phyloP scores from a whole-genome alignment of 257 asterid genomes.

The Solanum piurae region DNA sequence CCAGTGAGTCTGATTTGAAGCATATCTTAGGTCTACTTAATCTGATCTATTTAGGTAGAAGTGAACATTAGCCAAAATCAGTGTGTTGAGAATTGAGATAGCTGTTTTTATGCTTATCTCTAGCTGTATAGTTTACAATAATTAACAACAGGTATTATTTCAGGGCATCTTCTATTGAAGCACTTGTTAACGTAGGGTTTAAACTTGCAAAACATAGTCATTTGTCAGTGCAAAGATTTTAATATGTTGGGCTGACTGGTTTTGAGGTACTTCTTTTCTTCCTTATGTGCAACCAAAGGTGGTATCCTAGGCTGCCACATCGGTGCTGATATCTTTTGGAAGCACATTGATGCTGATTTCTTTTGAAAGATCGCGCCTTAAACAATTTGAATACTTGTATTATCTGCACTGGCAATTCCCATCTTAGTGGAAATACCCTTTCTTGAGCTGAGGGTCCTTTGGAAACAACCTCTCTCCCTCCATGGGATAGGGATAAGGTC shows the following conservation, averaged over 20 bases:
- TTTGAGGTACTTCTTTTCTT: neutral
- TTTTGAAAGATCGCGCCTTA: neutral
- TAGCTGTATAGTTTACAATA: neutral
- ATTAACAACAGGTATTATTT: neutral
- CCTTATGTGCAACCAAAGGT: neutral
- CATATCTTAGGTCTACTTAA: neutral
- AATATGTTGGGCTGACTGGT: neutral
- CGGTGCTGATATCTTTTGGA: neutral
- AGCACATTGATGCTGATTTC: neutral
- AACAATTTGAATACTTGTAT: neutral
- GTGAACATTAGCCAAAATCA: neutral
- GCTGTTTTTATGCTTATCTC: neutral
- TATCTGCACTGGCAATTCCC: neutral
- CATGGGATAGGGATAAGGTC: neutral
- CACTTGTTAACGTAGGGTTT: neutral
- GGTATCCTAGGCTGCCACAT: neutral
- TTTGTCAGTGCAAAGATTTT: neutral
- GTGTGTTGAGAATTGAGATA: neutral
- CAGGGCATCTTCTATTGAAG: neutral
- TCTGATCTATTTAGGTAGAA: neutral
- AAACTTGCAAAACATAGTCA: neutral
- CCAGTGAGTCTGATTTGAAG: neutral
- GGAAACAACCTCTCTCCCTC: neutral
- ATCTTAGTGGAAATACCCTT: neutral
- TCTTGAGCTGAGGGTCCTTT: neutral